Evolutionary conservation across 495 filamentous ascomycete species (phyloP).

Genomic region (Hypomontagnella submonticulosa): DNA sequence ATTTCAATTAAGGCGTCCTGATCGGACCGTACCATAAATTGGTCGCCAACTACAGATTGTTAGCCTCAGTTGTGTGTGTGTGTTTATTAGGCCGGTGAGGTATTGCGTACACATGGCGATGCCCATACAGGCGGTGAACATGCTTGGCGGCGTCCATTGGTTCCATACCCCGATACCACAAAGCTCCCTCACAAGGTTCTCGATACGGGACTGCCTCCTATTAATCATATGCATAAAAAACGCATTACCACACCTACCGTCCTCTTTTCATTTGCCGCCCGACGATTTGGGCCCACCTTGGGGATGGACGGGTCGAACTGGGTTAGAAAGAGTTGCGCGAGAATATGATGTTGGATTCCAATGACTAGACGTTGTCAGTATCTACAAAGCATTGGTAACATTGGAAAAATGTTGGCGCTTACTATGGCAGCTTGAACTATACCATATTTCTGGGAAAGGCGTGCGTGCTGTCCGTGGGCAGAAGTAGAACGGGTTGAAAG

Average conservation of each 20-base stretch:
- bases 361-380: constrained; percentile 52
- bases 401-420: constrained; percentile 25
- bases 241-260: constrained; percentile 39
- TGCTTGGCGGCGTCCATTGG: constrained; percentile 61
- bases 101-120: constrained; percentile 61
- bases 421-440: constrained; percentile 61
- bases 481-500: constrained; percentile 55
- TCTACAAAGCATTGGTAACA: neutral
- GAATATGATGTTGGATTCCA: constrained; percentile 64
- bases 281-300: constrained; percentile 47
- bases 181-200: constrained; percentile 55
- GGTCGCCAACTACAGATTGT: constrained; percentile 56
- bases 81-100: constrained; percentile 2
- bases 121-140: constrained; percentile 66
- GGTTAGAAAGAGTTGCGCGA: constrained; percentile 61
- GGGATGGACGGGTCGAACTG: constrained; percentile 58
- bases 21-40: constrained; percentile 54
- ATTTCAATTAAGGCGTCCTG: constrained; percentile 58
- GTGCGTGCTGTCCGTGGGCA: constrained; percentile 32
- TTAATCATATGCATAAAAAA: constrained; percentile 10
- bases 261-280: constrained; percentile 46
- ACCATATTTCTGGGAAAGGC: constrained; percentile 60
- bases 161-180: constrained; percentile 65
- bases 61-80: constrained; percentile 8
- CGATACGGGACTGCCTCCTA: constrained; percentile 52